Conservation (phyloP, 2,329 filamentous ascomycete genomes). For the Colletotrichum agaves region DNA sequence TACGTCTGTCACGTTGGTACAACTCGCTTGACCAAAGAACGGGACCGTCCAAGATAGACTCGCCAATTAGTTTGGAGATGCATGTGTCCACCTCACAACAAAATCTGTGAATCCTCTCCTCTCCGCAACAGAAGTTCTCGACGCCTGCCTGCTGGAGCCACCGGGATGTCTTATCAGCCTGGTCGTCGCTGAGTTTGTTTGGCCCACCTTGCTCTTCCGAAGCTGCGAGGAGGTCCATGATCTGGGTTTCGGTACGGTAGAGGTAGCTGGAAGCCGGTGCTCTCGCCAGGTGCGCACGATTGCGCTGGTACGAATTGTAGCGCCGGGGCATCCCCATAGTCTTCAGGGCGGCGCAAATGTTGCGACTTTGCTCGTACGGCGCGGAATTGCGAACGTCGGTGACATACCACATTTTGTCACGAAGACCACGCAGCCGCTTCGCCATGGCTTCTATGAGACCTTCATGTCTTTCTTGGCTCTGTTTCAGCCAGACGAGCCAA, state of each 20-base stretch:
- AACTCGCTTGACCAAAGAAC: conserved; percentile 94
- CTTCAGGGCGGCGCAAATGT: conserved; percentile 87
- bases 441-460: conserved; percentile 79
- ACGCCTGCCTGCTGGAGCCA: conserved; percentile 87
- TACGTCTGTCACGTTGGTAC: conserved; percentile 79
- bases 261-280: conserved; percentile 71
- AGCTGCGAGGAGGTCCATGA: conserved; percentile 88
- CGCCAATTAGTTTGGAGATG: conserved; percentile 85
- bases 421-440: conserved; percentile 76
- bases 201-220: conserved; percentile 86
- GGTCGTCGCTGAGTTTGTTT: conserved; percentile 96
- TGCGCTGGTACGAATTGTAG: conserved; percentile 62
- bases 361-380: conserved; percentile 86
- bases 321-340: conserved; percentile 81
- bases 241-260: conserved; percentile 83
- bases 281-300: conserved; percentile 58
- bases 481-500: conserved; percentile 85
- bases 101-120: conserved; percentile 94
- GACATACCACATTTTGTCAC: conserved; percentile 99
- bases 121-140: conserved; percentile 93
- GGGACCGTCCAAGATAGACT: conserved; percentile 84
- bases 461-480: conserved; percentile 83
- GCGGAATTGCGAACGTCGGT: conserved; percentile 92
- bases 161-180: conserved; percentile 83
- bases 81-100: conserved; percentile 90